phyloP scores from a whole-genome alignment of 129 eudicot species.

The Lactuca saligna region DNA sequence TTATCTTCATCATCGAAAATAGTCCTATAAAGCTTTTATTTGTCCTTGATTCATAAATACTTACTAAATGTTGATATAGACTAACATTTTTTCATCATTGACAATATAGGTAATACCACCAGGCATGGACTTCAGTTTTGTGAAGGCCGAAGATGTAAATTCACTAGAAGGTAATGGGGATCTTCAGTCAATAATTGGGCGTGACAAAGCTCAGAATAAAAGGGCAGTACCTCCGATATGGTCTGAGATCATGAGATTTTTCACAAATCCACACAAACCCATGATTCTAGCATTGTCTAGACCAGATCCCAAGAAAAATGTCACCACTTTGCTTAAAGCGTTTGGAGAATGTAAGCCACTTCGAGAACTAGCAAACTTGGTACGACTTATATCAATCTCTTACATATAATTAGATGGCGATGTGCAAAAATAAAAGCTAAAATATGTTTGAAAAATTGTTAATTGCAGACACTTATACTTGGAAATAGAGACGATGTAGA shows the following conservation, averaged over 20 bases:
- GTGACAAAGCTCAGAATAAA: constrained; percentile 53
- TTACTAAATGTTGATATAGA: not conserved
- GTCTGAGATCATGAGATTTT: constrained; percentile 83
- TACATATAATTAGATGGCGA: not conserved
- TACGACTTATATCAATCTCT: constrained; percentile 20
- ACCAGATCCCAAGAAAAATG: constrained; percentile 84
- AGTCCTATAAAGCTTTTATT: not conserved
- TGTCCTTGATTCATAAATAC: not conserved
- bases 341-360: constrained; percentile 84
- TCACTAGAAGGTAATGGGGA: constrained; percentile 56
- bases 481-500: constrained; percentile 85
- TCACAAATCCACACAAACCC: constrained; percentile 85
- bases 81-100: constrained; percentile 7
- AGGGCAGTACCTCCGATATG: constrained; percentile 71
- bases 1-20: no score
- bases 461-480: constrained; percentile 68
- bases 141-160: constrained; percentile 44
- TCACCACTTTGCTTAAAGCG: constrained; percentile 78
- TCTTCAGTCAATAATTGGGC: constrained; percentile 61
- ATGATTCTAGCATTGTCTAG: constrained; percentile 86
- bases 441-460: constrained; percentile 7
- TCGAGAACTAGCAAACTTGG: constrained; percentile 81
- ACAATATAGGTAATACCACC: constrained; percentile 73
- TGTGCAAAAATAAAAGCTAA: constrained; percentile 7
- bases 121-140: constrained; percentile 89